phyloP scores from a whole-genome alignment of 1,139 yeast genomes.

The Starmera stellimalicola region DNA sequence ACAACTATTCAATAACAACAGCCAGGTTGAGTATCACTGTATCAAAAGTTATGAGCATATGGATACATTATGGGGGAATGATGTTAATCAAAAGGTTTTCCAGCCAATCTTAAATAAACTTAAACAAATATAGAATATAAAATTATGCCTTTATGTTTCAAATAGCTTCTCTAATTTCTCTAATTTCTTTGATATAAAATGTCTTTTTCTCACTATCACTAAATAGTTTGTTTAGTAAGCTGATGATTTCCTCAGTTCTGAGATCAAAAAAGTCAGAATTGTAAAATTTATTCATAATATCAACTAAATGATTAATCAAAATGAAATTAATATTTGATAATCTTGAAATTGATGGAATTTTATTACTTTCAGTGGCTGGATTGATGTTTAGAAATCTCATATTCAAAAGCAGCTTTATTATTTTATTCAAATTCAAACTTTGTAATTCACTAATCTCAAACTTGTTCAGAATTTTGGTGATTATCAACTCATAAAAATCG shows the following conservation, averaged over 20 bases:
- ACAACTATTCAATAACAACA: conserved; percentile 35
- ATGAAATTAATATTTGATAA: conserved; percentile 36
- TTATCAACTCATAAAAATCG: conserved; percentile 17
- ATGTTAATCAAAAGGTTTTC: conserved; percentile 41
- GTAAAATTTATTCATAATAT: conserved; percentile 61
- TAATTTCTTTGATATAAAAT: conserved; percentile 52
- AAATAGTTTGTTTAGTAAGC: conserved; percentile 53
- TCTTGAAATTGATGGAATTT: conserved; percentile 28
- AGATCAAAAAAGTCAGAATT: conserved; percentile 70
- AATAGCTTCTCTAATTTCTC: conserved; percentile 33
- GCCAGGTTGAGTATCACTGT: conserved; percentile 32
- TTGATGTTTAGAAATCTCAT: conserved; percentile 11
- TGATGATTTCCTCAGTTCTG: conserved; percentile 53
- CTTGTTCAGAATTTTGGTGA: conserved; percentile 13
- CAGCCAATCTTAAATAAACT: conserved; percentile 17
- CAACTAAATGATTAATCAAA: conserved; percentile 48
- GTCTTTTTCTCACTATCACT: conserved; percentile 63
- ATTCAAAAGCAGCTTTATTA: conserved; percentile 12
- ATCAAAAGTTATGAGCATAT: conserved; percentile 60
- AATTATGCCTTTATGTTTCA: too few species aligned
- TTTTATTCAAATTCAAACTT: conserved; percentile 13
- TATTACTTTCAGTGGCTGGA: conserved; percentile 3
- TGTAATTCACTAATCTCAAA: conserved; percentile 18
- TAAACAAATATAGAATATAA: too few species aligned
- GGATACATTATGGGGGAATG: conserved; percentile 82